Conservation (phyloP, 345 rosid genomes). For the Hibiscus mutabilis region DNA sequence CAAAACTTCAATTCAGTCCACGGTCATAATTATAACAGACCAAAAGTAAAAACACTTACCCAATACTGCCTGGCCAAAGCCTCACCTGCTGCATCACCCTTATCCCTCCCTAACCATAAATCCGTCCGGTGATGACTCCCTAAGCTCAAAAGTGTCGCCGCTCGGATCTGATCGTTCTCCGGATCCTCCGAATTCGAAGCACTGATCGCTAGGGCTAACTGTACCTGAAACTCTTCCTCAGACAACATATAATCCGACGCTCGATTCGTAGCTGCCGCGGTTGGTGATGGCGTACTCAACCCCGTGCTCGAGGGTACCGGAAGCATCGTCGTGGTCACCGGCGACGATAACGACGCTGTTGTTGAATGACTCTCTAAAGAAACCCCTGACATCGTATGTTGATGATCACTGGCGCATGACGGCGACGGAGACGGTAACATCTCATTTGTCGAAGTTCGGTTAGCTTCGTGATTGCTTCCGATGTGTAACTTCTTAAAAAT, state of each 20-base stretch:
- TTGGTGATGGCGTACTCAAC: not conserved
- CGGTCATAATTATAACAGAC: not conserved
- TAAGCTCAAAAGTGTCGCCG: slow-evolving; percentile 66
- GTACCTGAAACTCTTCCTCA: slow-evolving; percentile 96
- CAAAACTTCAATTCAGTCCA: slow-evolving; percentile 11
- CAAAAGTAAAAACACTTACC: slow-evolving; percentile 42
- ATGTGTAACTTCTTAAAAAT: slow-evolving; percentile 89
- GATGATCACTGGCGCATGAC: slow-evolving; percentile 48
- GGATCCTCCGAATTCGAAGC: slow-evolving; percentile 79
- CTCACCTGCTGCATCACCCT: slow-evolving; percentile 54
- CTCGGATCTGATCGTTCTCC: slow-evolving; percentile 89
- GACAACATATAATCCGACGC: slow-evolving; percentile 61
- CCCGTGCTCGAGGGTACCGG: slow-evolving; percentile 22
- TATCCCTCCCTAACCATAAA: slow-evolving; percentile 35
- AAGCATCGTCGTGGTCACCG: slow-evolving; percentile 24
- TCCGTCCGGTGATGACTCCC: slow-evolving; percentile 50
- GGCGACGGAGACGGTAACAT: slow-evolving; percentile 13
- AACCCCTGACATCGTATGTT: slow-evolving; percentile 23
- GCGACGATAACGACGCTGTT: slow-evolving; percentile 16
- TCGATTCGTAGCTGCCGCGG: slow-evolving; percentile 13
- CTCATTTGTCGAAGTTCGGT: slow-evolving; percentile 52
- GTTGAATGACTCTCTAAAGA: slow-evolving; percentile 38
- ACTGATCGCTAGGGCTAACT: slow-evolving; percentile 92
- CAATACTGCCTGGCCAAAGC: slow-evolving; percentile 80
- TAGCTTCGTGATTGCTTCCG: slow-evolving; percentile 63